phyloP scores from a whole-genome alignment of 345 rosid genomes.

The Laguncularia racemosa region DNA sequence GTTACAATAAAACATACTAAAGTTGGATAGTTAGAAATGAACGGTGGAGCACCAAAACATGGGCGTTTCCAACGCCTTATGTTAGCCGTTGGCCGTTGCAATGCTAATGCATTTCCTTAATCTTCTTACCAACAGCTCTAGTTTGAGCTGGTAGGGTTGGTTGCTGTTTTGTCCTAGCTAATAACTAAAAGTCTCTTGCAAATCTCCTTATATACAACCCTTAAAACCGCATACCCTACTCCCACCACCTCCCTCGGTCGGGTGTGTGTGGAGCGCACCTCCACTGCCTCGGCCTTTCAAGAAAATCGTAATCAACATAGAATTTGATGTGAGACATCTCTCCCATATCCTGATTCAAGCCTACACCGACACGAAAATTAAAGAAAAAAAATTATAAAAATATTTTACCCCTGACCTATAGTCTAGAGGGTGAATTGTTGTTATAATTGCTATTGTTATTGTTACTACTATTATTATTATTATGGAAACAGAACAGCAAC shows the following conservation, averaged over 20 bases:
- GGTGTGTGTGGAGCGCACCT: neutral
- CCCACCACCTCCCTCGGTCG: neutral
- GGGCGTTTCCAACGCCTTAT: constrained; percentile 1
- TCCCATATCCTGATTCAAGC: neutral
- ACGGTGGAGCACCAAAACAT: neutral
- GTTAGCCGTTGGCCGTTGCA: neutral
- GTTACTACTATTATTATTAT: too few species aligned
- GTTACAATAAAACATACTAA: too few species aligned
- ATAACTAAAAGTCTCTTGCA: neutral
- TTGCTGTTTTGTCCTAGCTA: constrained; percentile 1
- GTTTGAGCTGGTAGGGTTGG: constrained; percentile 2
- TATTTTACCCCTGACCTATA: too few species aligned
- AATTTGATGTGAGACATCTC: too few species aligned
- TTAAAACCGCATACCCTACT: neutral
- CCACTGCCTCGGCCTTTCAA: constrained; percentile 2
- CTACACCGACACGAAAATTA: neutral
- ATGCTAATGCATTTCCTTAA: neutral
- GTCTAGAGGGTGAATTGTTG: too few species aligned
- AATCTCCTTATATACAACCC: neutral
- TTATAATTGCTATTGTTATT: too few species aligned
- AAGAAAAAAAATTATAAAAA: neutral
- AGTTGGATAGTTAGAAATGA: neutral
- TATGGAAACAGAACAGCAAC: too few species aligned
- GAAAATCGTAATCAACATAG: too few species aligned
- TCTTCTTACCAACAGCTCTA: neutral